Base-by-base conservation (phyloP, 2,329 filamentous ascomycete species). In the Gremmenia infestans region DNA sequence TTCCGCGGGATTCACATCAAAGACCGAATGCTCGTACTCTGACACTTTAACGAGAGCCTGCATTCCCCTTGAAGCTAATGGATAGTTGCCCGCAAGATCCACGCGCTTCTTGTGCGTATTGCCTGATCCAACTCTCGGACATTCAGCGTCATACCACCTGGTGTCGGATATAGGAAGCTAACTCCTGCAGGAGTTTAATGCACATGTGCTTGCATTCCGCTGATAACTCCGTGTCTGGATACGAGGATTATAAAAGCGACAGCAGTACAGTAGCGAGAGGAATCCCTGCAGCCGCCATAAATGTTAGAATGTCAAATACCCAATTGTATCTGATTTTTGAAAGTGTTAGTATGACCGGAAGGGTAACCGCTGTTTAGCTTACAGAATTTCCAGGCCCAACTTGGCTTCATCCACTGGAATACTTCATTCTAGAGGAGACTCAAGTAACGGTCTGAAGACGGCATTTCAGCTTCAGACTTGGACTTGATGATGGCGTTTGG, bases 301-400 rank as follows among this genome's bases (percentile, higher is more conserved):
- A 43, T 11, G 55, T 58, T 32, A 58, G 60, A 19, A 62, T 60
- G 2, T 51, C 58, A 32, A 57, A 62, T 5, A 50, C 28, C 23
- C 48, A 62, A 40, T 58, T 55, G 22, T 74, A 75, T 36, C 60
- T 63, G 40, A 74, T 69, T 3, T 59, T 60, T 5, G 58, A 62
- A 2, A 62, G 60, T 46, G 65, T 70, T 3, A 68, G 56, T 0
- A 58, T 68, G 36, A 74, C 63, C 2, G 61, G 59, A 5, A 71
- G 50, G 23, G 40, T 22, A 7, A 54, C 48, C 3, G 52, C 17
- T 42, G 63, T 61, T 2, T 47, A 19, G 2, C 39, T 45, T 2
- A 56, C 59, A 1, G 50, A 22, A 36, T 67, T 67, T 40, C 49
- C 47, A 23, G 53, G 42, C 6, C 48, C 35, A 14, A 50, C 28